Base-by-base conservation (phyloP, 179 eudicot species). In the Dionaea muscipula region DNA sequence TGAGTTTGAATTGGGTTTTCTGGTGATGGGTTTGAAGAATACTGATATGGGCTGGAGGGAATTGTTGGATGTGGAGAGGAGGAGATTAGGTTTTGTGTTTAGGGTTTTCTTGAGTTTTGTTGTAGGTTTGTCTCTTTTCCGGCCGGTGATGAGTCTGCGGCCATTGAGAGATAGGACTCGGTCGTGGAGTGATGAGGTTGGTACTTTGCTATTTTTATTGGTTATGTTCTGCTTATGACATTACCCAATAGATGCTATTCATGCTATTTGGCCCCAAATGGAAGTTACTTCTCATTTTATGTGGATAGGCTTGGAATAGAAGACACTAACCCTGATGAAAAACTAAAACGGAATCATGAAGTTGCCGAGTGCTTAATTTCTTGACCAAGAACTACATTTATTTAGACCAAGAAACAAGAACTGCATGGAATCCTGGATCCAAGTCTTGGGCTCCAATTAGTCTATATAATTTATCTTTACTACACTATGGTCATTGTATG, bases 121-220 rank as follows among this genome's bases (percentile, higher is more conserved):
- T 53, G 41, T 74, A 8, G 60, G 56, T 27, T 72, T 55, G 47
- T 58, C 26, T 48, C 66, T 73, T 62, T 39, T 70, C 7, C 40
- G 19, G 53, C 78, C 84, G 2, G 86, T 61, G 0, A 21, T 52
- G 16, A 75, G 86, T 18, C 59, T 89, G 52, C 65, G 97, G 66
- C 97, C 97, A 21, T 64, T 89, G 71, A 79, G 76, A 62, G 86
- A 86, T 60, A 56, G 84, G 53, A 50, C 77, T 20, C 73, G 74
- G 55, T 77, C 91, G 11, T 88, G 91, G 95, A 95, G 96, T 14
- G 95, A 89, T 65, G 95, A 89, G 97, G 97, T 88, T 56, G 61
- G 81, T 69, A 7, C 3, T 53, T 52, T 19, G 5, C 33, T n/a
- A 5, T 40, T 43, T 26, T 43, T 0, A 18, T 43, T 54, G 15